A percentile compares a stretch with the other conserved stretches of the same genome.
Conservation (phyloP, 164 flowering plant genomes). For the Brasenia schreberi region DNA sequence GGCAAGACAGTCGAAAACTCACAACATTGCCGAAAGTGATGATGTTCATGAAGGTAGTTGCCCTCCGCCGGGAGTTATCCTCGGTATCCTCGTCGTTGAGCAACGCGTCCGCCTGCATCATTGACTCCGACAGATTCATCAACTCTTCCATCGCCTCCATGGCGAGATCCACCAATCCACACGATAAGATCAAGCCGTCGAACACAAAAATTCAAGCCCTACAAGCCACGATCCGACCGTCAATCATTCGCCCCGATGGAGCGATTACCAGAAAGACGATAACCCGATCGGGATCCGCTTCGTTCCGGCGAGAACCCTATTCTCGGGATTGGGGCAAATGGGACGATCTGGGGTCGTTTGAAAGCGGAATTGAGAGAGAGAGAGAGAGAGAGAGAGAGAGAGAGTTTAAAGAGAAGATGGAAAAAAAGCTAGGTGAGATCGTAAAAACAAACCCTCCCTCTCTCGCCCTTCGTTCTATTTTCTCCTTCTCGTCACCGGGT, state of each 20-base stretch:
- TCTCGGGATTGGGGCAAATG: neutral
- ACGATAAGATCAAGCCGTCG: neutral
- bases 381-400: neutral
- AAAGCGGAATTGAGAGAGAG: neutral
- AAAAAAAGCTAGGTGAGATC: neutral
- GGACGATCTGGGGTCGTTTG: neutral
- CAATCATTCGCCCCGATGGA: neutral
- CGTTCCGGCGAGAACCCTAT: neutral
- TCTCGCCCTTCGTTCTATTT: neutral
- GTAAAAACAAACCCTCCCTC: neutral
- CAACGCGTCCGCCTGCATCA: constrained; percentile 72
- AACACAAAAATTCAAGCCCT: neutral
- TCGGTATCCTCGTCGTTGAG: constrained; percentile 92
- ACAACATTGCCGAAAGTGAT: constrained; percentile 98
- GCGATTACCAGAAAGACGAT: neutral
- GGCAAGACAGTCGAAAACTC: constrained; percentile 16
- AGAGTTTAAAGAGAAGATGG: neutral
- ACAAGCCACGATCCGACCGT: neutral
- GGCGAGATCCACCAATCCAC: neutral
- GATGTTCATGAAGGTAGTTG: constrained; percentile 77
- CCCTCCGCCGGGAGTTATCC: constrained; percentile 40
- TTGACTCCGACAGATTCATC: constrained; percentile 65
- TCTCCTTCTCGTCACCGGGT: neutral
- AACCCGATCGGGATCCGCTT: neutral
- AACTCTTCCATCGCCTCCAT: constrained; percentile 99